A percentile compares a stretch with the other conserved stretches of the same genome.
Evolutionary conservation across 257 asterid genomes (phyloP).

Genomic region (Solanum chilense): DNA sequence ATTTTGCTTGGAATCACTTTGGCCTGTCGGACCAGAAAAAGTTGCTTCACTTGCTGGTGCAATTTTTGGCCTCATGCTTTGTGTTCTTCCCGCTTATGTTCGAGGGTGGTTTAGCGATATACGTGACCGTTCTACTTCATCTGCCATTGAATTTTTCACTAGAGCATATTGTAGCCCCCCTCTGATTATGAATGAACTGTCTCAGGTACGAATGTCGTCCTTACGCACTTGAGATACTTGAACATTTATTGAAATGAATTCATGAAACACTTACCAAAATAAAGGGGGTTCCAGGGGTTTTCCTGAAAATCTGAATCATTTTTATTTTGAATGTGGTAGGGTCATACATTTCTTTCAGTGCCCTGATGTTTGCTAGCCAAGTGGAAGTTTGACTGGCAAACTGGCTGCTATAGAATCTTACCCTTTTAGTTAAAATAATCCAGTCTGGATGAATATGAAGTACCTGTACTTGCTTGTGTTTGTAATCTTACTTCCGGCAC

Average conservation of each 20-base stretch:
- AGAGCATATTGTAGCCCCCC: constrained; percentile 92
- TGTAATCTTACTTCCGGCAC: neutral
- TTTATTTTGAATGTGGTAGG: neutral
- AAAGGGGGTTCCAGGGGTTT: neutral
- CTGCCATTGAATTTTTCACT: constrained; percentile 84
- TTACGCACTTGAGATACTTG: neutral
- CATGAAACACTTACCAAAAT: neutral
- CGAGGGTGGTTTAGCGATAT: constrained; percentile 86
- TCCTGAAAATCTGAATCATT: neutral
- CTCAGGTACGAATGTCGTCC: constrained; percentile 47
- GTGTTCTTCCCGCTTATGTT: constrained; percentile 92
- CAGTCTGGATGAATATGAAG: neutral
- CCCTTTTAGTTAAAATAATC: neutral
- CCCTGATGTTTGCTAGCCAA: neutral
- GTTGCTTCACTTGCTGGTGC: constrained; percentile 88
- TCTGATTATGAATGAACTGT: constrained; percentile 64
- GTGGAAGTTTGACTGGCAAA: neutral
- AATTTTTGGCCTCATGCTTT: constrained; percentile 81
- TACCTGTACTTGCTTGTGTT: neutral
- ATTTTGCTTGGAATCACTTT: constrained; percentile 56
- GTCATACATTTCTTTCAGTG: neutral
- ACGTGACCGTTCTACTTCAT: constrained; percentile 79
- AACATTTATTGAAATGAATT: neutral
- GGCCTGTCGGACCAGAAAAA: constrained; percentile 71
- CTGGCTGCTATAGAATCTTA: neutral